These are phyloP conservation scores for Jimgerdemannia flammicorona DNA, from an alignment of 192 early-diverging fungal species.

Conservation along the genomic window DNA sequence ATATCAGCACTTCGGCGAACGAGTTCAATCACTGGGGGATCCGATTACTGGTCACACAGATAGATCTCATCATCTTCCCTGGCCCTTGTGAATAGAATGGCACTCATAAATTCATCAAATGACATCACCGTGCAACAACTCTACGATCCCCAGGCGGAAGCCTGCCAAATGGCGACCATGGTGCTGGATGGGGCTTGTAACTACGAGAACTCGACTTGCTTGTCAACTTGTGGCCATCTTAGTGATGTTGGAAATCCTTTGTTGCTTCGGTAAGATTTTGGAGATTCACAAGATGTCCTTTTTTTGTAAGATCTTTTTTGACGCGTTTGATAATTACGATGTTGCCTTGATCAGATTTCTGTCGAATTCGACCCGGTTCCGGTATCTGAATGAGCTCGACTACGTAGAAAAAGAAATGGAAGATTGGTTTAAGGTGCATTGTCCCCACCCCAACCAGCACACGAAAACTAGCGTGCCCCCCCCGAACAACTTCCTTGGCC, in stretches of 20 bases:
- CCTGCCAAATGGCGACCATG: slow-evolving; percentile 63
- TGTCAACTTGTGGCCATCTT: slow-evolving; percentile 61
- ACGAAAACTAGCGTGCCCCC: no score
- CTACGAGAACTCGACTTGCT: slow-evolving; percentile 59
- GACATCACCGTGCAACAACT: no score
- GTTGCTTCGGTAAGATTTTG: slow-evolving; percentile 43
- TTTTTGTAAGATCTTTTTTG: not conserved
- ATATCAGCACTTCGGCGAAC: slow-evolving; percentile 46
- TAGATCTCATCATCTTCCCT: slow-evolving; percentile 11
- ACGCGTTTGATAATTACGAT: slow-evolving; percentile 4
- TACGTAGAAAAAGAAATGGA: slow-evolving; percentile 76
- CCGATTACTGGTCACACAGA: slow-evolving; percentile 63
- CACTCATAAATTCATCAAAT: slow-evolving; percentile 1
- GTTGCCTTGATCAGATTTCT: slow-evolving; percentile 41
- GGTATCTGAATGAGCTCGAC: slow-evolving; percentile 61
- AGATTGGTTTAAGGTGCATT: slow-evolving; percentile 74
- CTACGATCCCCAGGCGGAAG: slow-evolving; percentile 72
- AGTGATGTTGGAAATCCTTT: slow-evolving; percentile 66
- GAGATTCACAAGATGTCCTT: not conserved
- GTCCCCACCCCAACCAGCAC: no score
- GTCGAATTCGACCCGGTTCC: slow-evolving; percentile 66
- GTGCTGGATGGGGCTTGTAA: slow-evolving; percentile 70
- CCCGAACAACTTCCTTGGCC: no score
- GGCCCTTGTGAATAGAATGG: not conserved
- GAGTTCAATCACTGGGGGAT: slow-evolving; percentile 74